Evolutionary conservation across 2,329 filamentous ascomycete genomes (phyloP), one percentile per base, ranked within the genome.

Genomic region (Aspergillus novoparasiticus): DNA sequence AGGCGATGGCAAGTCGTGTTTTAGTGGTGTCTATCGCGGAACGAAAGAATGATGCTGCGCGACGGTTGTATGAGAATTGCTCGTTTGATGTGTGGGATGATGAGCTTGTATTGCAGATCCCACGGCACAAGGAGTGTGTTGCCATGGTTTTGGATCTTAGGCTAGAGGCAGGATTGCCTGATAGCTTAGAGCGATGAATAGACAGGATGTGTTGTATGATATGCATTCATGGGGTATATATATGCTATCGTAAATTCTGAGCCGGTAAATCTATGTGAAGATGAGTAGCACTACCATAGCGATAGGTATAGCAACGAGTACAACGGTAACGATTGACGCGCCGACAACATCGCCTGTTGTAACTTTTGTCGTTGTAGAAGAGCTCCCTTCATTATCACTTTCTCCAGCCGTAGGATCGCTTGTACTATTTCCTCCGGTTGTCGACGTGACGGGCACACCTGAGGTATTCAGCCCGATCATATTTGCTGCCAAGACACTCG

Each of bases 401-500:
- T 67, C 62, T 1, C 79, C 79, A 19, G 79, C 79, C 34, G 71
- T 64, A 0, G 76, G 75, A 61, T 81, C 62, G 46, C 78, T 76
- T 12, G 68, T 69, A 55, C 79, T 81, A 8, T 75, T 90, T 58
- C 89, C 89, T 39, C 89, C 89, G 1, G 82, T 85, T 3, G 78
- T 73, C 6, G 70, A 65, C 0, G 73, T 77, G 19, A 76, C 69
- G 0, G 75, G 74, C 0, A 80, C 79, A 0, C 85, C 79, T 0
- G 87, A 84, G 1, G 75, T 77, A n/a, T 75, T 73, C 48, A 79
- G 74, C 46, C 51, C 51, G 32, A 87, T 76, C 14, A 90, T 79
- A 50, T 84, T 85, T 60, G 87, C 88, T 75, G 87, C 87, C 67
- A 92, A 79, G 14, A 88, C 84, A 34, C 85, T 84, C 28, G 91